Evolutionary conservation across 2,329 filamentous ascomycete genomes (phyloP).

Genomic region (Nothomitra cinnamomea): DNA sequence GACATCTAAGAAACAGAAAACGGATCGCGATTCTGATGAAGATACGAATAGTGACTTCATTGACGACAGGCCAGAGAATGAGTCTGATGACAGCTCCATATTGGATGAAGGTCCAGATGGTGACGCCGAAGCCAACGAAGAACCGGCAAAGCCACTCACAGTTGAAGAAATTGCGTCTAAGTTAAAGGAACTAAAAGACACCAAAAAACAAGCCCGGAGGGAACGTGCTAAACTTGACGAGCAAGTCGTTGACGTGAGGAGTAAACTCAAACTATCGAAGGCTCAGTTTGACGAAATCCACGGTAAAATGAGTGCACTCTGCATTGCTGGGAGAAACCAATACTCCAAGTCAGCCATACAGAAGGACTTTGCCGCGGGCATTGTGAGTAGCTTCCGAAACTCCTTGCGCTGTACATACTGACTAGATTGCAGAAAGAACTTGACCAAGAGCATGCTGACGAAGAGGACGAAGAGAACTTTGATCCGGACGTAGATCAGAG

Average conservation of each 20-base stretch:
- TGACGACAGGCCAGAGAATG: not conserved
- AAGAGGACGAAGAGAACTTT: conserved; percentile 37
- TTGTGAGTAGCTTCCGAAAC: conserved; percentile 15
- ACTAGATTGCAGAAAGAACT: conserved; percentile 28
- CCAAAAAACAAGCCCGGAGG: conserved; percentile 25
- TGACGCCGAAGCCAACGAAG: conserved; percentile 9
- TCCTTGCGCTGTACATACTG: not conserved
- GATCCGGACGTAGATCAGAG: conserved; percentile 36
- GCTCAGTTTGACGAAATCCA: conserved; percentile 19
- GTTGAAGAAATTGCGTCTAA: conserved; percentile 24
- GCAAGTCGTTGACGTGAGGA: not conserved
- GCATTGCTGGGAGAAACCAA: conserved; percentile 38
- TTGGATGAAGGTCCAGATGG: not conserved
- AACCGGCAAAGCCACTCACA: conserved; percentile 22
- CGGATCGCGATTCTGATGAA: conserved; percentile 8
- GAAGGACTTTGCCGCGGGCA: conserved; percentile 40
- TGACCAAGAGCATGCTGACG: conserved; percentile 35
- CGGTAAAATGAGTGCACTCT: conserved; percentile 22
- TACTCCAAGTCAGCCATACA: conserved; percentile 38
- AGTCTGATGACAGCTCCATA: not conserved
- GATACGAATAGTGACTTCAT: conserved; percentile 9
- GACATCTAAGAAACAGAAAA: conserved; percentile 13
- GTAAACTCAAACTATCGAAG: conserved; percentile 17
- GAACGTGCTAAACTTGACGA: conserved; percentile 16
- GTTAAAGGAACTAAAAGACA: conserved; percentile 25